Evolutionary conservation across 768 basidiomycete genomes (phyloP), one percentile per base, ranked within the genome.

Genomic region (Wakefieldia striispora): DNA sequence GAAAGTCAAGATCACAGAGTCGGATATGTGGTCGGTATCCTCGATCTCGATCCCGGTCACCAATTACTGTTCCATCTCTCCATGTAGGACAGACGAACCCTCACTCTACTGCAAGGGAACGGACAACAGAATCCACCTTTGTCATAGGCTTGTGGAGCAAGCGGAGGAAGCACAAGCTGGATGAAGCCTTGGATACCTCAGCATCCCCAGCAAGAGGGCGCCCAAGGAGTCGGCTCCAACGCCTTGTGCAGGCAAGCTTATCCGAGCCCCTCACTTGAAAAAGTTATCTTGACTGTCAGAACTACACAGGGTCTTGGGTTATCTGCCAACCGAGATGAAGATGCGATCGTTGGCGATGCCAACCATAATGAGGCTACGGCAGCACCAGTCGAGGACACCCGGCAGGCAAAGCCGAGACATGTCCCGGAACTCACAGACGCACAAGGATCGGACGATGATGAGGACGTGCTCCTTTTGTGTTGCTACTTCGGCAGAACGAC

Each of bases 401-500:
- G 27, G 10, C 31, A 29, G 31, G 36, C 29, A 7, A 53, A 47
- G 19, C 45, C 42, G 11, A 41, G 38, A 19, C 36, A 53, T 24
- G 35, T 42, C 8, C 49, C 50, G 36, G 24, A 47, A 43, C 2
- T n/a, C n/a, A 10, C 40, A 37, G n/a, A 33, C 33, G 14, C 33
- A 3, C 12, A 31, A 13, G 33, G 33, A 33, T 16, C 31, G 31
- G 56, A 64, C 5, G 57, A 31, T 7, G 51, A 31, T 7, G 51
- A 57, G 2, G 62, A 64, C 24, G 43, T 60, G 0, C 47, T 62
- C 26, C 52, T 64, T 39, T 43, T 64, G 20, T 64, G 63, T 9
- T 65, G 63, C 38, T 65, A 64, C 50, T 62, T 62, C 16, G 49
- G 55, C 36, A 53, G 63, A 52, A 54, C 52, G 27, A 56, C 29